Evolutionary conservation across 441 rosid genomes (phyloP).

Genomic region (Sinapis alba): DNA sequence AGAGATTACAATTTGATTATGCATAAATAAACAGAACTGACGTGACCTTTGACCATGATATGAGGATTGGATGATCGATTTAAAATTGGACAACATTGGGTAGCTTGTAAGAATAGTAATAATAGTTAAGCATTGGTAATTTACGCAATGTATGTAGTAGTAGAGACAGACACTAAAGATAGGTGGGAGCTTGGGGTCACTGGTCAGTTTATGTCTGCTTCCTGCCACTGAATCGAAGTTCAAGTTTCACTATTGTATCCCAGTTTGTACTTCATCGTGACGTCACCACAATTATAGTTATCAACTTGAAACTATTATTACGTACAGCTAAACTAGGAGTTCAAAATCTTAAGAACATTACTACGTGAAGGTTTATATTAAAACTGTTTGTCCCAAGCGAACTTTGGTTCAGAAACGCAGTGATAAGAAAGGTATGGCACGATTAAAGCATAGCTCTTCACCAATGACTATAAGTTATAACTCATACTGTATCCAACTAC

Average conservation of each 20-base stretch:
- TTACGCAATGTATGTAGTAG: constrained; percentile 35
- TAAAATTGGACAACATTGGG: background rate
- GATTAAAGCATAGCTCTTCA: background rate
- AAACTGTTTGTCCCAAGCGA: background rate
- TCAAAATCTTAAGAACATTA: background rate
- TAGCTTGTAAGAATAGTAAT: constrained; percentile 36
- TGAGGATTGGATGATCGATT: background rate
- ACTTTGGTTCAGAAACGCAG: background rate
- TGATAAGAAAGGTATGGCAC: background rate
- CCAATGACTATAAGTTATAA: background rate
- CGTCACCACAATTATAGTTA: constrained; percentile 1
- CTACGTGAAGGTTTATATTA: background rate
- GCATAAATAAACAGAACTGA: background rate
- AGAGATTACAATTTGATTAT: background rate
- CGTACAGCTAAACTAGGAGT: background rate
- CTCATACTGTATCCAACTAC: background rate
- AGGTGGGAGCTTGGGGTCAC: constrained; percentile 31
- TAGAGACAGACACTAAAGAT: constrained; percentile 38
- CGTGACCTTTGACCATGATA: constrained; percentile 9
- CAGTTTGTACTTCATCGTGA: constrained; percentile 7
- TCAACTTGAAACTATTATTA: background rate
- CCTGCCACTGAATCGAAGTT: constrained; percentile 39
- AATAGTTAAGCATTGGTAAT: background rate
- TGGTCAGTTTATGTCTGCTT: constrained; percentile 39
- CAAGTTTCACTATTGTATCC: constrained; percentile 11